Evolutionary conservation across 768 basidiomycete species (phyloP), one percentile per base, ranked within the genome.

Genomic region (Russula dissimulans): DNA sequence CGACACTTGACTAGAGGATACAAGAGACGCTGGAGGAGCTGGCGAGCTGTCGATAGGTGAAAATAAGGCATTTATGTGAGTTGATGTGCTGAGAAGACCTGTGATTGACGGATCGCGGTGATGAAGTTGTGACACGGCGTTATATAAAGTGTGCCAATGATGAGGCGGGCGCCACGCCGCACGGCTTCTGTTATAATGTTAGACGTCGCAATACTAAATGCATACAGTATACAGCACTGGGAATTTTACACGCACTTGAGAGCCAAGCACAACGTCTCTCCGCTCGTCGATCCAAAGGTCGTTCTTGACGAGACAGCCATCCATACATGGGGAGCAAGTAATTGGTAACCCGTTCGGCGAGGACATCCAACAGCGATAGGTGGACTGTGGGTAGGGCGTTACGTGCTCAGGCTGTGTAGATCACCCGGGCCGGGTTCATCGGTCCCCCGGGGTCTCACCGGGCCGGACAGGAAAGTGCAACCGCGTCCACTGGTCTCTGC

Each of bases 21-120:
- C 53, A 4, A 58, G 64, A 29, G 65, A 69, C 17, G 55, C n/a
- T 6, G 67, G 65, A 10, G 66, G 63, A 10, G 66, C 63, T 10
- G 71, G 59, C 26, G 66, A 66, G n/a, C 69, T 65, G 55, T 67
- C 57, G 54, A 66, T 65, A 15, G 74, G 73, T 3, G 77, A 72
- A 54, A 75, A 71, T 0, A 71, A 71, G 5, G 77, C 75, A 22
- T 78, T 77, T 41, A 83, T 72, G 67, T 82, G 79, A 1, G 85
- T 87, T 14, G 86, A 86, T 44, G 90, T 81, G 31, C 91, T 91
- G 54, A 95, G 74, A 8, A 95, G 79, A 31, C 93, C 93, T 57
- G 94, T 91, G 68, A 95, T 91, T 12, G 89, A 89, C 11, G 93
- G 92, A 70, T 94, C 91, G 39, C 92, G 81, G 69, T 95, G 92